These are phyloP conservation scores for Fusarium albosuccineum DNA, from an alignment of 2,329 filamentous ascomycete genomes.

Conservation along the genomic window DNA sequence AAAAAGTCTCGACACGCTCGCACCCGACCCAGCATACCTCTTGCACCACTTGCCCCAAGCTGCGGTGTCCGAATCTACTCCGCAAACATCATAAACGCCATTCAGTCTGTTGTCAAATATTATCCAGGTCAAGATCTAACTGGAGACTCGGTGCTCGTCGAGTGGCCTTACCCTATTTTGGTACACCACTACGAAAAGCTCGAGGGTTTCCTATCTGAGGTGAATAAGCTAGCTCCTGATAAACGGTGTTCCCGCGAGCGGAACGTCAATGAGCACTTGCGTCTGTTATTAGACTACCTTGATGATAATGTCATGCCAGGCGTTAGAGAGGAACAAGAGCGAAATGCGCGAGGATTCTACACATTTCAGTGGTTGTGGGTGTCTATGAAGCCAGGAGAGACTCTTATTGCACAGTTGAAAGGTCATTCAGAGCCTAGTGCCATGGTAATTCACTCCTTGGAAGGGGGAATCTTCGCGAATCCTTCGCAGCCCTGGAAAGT, in stretches of 20 bases:
- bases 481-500: background rate
- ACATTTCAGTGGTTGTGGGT: constrained; percentile 1
- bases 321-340: background rate
- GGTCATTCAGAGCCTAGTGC: background rate
- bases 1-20: no score
- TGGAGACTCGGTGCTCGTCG: constrained; percentile 29
- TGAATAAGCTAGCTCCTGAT: background rate
- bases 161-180: constrained; percentile 42
- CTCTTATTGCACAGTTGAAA: background rate
- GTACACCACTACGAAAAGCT: constrained; percentile 48
- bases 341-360: background rate
- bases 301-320: background rate
- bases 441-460: background rate
- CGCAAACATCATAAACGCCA: constrained; percentile 38
- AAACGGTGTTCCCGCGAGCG: constrained; percentile 5
- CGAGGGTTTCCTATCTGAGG: constrained; percentile 10
- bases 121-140: constrained; percentile 44
- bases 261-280: background rate
- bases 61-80: constrained; percentile 42
- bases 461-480: background rate
- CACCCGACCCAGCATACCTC: no score
- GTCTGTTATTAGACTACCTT: background rate
- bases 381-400: background rate
- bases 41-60: constrained; percentile 2
- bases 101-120: constrained; percentile 46